A percentile compares a stretch with the other conserved stretches of the same genome.
Conservation (phyloP, 306 rosid species). For the Urtica urens region DNA sequence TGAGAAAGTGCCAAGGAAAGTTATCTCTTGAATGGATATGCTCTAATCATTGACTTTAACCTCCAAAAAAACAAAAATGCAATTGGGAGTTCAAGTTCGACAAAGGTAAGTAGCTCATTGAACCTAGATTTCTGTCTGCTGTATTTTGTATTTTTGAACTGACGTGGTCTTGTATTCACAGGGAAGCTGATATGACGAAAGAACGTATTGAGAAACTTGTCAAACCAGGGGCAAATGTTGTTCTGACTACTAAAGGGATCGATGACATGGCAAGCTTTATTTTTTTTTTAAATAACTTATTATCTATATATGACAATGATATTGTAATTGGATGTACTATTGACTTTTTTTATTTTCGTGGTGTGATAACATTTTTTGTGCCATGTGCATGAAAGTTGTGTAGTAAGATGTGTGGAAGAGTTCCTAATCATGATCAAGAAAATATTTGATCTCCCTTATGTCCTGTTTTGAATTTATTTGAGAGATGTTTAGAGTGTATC, state of each 20-base stretch:
- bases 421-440: no score
- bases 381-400: no score
- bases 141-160: not conserved
- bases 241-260: slow-evolving; percentile 91
- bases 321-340: no score
- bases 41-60: slow-evolving; percentile 83
- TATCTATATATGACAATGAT: no score
- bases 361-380: no score
- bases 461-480: no score
- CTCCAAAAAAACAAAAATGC: slow-evolving; percentile 99
- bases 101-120: slow-evolving; percentile 40
- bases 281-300: slow-evolving; percentile 8
- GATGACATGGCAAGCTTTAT: slow-evolving; percentile 76
- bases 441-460: no score
- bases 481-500: not conserved
- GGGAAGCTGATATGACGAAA: slow-evolving; percentile 94
- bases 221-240: slow-evolving; percentile 92
- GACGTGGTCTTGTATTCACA: no score
- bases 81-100: slow-evolving; percentile 95
- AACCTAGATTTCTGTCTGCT: not conserved
- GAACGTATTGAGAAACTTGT: slow-evolving; percentile 82
- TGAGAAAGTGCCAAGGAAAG: slow-evolving; percentile 92
- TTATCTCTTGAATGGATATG: slow-evolving; percentile 86
- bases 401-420: no score
- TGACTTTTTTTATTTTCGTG: not conserved